Evolutionary conservation across 306 rosid species (phyloP).

Genomic region (Fragaria ananassa): DNA sequence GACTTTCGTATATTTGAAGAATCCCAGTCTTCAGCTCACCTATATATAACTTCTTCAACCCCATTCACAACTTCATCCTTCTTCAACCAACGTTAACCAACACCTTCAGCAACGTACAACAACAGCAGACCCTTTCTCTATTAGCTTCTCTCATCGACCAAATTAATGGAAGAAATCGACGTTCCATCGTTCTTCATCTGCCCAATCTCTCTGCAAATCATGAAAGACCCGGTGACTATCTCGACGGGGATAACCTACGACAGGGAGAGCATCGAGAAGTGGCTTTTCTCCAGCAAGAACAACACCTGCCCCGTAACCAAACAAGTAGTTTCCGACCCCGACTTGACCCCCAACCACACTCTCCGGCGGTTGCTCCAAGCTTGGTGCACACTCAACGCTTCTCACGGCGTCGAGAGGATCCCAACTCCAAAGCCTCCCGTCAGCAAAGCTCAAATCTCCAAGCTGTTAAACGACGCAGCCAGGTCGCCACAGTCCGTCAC

Average conservation of each 20-base stretch:
- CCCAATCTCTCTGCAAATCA: conserved; percentile 74
- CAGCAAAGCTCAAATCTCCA: conserved; percentile 38
- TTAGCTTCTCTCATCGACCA: background rate
- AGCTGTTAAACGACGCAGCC: conserved; percentile 47
- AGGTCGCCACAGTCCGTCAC: conserved; percentile 33
- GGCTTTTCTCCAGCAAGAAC: conserved; percentile 55
- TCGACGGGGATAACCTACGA: conserved; percentile 84
- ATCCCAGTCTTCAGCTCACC: conserved; percentile 5
- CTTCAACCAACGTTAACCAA: conserved; percentile 2
- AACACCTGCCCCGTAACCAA: conserved; percentile 71
- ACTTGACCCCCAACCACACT: conserved; percentile 81
- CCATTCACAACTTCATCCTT: conserved; percentile 21
- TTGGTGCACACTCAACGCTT: conserved; percentile 82
- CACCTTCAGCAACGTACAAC: background rate
- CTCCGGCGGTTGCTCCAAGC: conserved; percentile 78
- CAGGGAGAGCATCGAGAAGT: conserved; percentile 71
- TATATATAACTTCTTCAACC: conserved; percentile 24
- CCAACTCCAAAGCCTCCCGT: conserved; percentile 80
- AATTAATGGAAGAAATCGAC: conserved; percentile 55
- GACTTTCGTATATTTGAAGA: conserved; percentile 37
- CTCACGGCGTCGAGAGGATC: conserved; percentile 61
- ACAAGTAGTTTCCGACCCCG: conserved; percentile 38
- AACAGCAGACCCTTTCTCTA: background rate
- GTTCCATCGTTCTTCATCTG: conserved; percentile 69
- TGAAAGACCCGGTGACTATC: conserved; percentile 83